phyloP scores from a whole-genome alignment of 2,329 filamentous ascomycete genomes.

The Xylaria sp. region DNA sequence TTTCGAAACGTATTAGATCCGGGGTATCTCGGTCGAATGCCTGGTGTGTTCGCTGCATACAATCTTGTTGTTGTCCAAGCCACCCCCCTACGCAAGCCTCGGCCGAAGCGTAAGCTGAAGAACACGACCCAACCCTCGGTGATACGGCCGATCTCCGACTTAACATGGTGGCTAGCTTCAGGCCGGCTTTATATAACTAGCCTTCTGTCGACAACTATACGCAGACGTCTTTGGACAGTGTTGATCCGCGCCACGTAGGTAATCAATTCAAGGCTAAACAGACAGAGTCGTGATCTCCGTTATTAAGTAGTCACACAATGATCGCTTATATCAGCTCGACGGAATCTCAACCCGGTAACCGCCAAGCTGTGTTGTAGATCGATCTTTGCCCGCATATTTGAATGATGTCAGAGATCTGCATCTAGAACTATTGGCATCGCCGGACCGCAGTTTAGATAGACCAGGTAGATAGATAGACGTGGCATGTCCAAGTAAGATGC shows the following conservation, averaged over 20 bases:
- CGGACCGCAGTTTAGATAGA: neutral
- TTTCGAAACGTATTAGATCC: neutral
- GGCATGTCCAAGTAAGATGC: neutral
- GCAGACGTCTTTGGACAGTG: neutral
- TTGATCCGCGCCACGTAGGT: neutral
- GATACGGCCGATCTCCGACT: neutral
- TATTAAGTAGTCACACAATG: neutral
- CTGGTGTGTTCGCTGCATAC: slow-evolving; percentile 41
- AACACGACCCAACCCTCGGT: neutral
- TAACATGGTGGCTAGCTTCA: neutral
- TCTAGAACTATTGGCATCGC: neutral
- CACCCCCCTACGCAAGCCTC: slow-evolving; percentile 30
- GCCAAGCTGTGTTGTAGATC: neutral
- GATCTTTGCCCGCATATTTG: neutral
- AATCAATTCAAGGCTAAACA: neutral
- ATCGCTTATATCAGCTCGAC: neutral
- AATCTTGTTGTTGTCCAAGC: slow-evolving; percentile 49
- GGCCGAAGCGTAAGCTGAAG: neutral
- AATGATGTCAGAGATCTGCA: slow-evolving; percentile 11
- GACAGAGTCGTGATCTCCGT: neutral
- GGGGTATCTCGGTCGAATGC: slow-evolving; percentile 33
- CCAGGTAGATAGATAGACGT: neutral
- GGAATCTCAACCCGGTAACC: neutral
- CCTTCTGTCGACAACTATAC: neutral
- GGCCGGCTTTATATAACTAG: neutral